Base-by-base conservation (phyloP, 441 rosid genomes). In the Adansonia rubrostipa region DNA sequence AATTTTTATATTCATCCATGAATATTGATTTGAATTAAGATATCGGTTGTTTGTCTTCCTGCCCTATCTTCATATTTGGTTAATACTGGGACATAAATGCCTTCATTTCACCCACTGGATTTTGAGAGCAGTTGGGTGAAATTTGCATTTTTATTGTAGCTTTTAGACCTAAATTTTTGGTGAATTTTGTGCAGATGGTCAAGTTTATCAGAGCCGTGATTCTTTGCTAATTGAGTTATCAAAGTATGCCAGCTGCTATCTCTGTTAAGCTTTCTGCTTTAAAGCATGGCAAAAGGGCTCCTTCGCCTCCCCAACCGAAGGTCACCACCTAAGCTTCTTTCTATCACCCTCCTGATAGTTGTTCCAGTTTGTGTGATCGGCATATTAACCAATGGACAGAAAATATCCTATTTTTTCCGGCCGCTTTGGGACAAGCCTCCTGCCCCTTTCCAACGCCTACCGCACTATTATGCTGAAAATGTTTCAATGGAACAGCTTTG, bases 371-470 rank as follows among this genome's bases (percentile, higher is more conserved):
- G 85, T 84, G 80, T 89, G 81, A 81, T 91, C 60, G 87, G 89
- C 48, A 77, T 91, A 33, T 42, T 82, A 75, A 80, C 73, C 50
- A 78, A 92, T 78, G 75, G 77, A 44, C 90, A 82, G 83, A 86
- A 83, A 77, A 78, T 93, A 51, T 80, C 93, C 15, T 92, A 90
- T 68, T 73, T 95, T 44, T 85, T 93, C 79, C 95, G 97, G 1
- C 98, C 99, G 3, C 86, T 95, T 57, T 95, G 97, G 98, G 97
- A 92, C 85, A 85, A 84, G 4, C 94, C 98, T 3, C 97, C 97
- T 70, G 81, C 79, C 13, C 88, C 97, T 2, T 95, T 95, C 80
- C 73, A 76, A 56, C 90, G 78, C 53, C 76, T 95, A 4, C 99
- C 98, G 1, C 99, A 95, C 85, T 95, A 87, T 84, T 95, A 95